A percentile compares a stretch with the other conserved stretches of the same genome.
Conservation (phyloP, 2,329 filamentous ascomycete genomes). For the Sclerotiophoma versabilis region DNA sequence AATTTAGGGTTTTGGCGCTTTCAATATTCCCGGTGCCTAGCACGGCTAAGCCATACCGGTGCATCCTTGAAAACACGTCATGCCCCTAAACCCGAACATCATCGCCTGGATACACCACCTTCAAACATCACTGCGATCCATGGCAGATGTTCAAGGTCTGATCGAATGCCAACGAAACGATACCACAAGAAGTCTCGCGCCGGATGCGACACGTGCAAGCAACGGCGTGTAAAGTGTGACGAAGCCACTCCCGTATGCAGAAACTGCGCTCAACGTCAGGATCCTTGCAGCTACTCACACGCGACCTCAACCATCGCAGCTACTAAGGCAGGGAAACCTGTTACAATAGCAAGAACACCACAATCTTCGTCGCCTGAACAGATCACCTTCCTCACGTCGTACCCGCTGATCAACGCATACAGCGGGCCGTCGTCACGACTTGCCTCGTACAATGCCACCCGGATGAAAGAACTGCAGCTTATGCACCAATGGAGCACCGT, state of each 20-base stretch:
- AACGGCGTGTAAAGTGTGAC: conserved; percentile 22
- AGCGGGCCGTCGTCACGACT: neutral
- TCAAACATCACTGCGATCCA: neutral
- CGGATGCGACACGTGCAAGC: conserved; percentile 21
- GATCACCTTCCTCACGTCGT: neutral
- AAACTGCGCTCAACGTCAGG: conserved; percentile 13
- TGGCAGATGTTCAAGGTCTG: neutral
- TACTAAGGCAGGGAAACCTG: neutral
- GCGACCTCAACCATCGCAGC: neutral
- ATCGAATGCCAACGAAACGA: conserved; percentile 10
- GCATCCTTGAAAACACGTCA: neutral
- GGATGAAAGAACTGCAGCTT: conserved; percentile 17
- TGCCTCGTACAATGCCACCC: neutral
- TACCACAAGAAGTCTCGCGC: conserved; percentile 21
- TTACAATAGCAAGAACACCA: neutral
- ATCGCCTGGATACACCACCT: neutral
- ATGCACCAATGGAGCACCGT: conserved; percentile 23
- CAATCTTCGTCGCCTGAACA: neutral
- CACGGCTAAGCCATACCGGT: conserved; percentile 7
- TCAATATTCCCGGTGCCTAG: neutral
- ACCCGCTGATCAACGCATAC: neutral
- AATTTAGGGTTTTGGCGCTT: neutral
- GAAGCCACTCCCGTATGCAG: conserved; percentile 7
- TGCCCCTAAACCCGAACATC: neutral
- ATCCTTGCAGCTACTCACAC: conserved; percentile 13